Evolutionary conservation across 2,329 filamentous ascomycete genomes (phyloP), one percentile per base, ranked within the genome.

Genomic region (Cordyceps fumosorosea): DNA sequence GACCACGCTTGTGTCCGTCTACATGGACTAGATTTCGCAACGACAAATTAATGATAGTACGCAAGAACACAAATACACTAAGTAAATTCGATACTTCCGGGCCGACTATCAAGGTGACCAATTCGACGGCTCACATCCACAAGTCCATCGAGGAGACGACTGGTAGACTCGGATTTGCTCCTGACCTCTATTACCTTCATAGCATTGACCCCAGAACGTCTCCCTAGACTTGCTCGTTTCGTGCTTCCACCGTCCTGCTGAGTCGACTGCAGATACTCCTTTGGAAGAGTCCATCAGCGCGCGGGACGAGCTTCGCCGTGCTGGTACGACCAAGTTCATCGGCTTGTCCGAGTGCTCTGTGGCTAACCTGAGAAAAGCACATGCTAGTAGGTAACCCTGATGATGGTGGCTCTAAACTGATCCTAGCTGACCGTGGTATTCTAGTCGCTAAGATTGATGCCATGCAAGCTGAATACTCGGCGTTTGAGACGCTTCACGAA

Each of bases 141-240:
- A 61, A 71, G 45, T 81, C 81, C 63, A 80, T 81, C 29, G 77
- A 81, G 3, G 79, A 78, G 12, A 80, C 78, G 0, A 80, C 80
- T 50, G 75, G 80, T 60, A 68, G 79, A 64, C 73, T 81, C 0
- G 79, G 79, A 0, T 81, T 79, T 51, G 56, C 78, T 0, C 79
- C 79, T 7, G 77, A 79, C 55, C 69, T 79, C 5, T 79, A 79
- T 62, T 78, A 78, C 53, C 69, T 79, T 2, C 75, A 79, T 57
- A 70, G 77, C 2, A 79, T 79, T 42, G 76, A 79, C 56, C 76
- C 76, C 0, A 75, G 77, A 78, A 67, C 8, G 26, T 51, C 16
- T n/a, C 16, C 5, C 3, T 24, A 40, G 37, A 3, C 29, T 40
- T 16, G 3, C 37, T 40, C 6, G 2, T 45, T 7, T 45, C 42